These are phyloP conservation scores for Xylaria multiplex DNA, from an alignment of 2,329 filamentous ascomycete genomes.

Conservation along the genomic window DNA sequence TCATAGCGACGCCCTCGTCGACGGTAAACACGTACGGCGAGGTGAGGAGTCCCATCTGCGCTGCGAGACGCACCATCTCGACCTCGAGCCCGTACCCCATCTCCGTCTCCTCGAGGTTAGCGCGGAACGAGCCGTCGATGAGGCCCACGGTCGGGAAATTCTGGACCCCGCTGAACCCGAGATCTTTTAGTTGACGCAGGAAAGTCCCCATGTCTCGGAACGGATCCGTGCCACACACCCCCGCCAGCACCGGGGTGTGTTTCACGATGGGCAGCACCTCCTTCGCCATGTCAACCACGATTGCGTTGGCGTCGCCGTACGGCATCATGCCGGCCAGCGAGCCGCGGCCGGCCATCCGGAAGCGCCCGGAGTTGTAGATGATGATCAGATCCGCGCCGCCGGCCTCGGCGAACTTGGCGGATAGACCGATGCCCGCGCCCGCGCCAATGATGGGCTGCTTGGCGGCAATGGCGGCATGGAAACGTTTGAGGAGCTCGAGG, in stretches of 20 bases:
- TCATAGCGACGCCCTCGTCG: conserved; percentile 70
- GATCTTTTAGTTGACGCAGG: conserved; percentile 65
- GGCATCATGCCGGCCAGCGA: conserved; percentile 77
- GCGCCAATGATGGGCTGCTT: conserved; percentile 73
- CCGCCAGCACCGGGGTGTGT: conserved; percentile 73
- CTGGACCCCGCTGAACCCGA: conserved; percentile 76
- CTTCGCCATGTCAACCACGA: conserved; percentile 74
- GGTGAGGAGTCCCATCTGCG: conserved; percentile 69
- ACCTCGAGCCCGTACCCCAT: conserved; percentile 76
- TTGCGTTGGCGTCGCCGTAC: conserved; percentile 75
- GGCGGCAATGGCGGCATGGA: conserved; percentile 64
- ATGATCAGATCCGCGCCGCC: conserved; percentile 76
- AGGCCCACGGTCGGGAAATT: conserved; percentile 80
- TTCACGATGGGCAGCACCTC: conserved; percentile 74
- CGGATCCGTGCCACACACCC: conserved; percentile 76
- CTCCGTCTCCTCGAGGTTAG: conserved; percentile 75
- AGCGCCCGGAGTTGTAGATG: conserved; percentile 77
- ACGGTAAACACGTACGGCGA: conserved; percentile 76
- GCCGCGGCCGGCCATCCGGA: conserved; percentile 77
- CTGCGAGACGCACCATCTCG: conserved; percentile 71
- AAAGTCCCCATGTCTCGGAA: conserved; percentile 71
- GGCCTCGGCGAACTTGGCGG: conserved; percentile 75
- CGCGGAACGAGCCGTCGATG: conserved; percentile 73
- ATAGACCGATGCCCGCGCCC: conserved; percentile 75
- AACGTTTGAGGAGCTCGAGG: conserved; percentile 63